Base-by-base conservation (phyloP, 1,139 yeast genomes). In the Protomyces pachydermus region DNA sequence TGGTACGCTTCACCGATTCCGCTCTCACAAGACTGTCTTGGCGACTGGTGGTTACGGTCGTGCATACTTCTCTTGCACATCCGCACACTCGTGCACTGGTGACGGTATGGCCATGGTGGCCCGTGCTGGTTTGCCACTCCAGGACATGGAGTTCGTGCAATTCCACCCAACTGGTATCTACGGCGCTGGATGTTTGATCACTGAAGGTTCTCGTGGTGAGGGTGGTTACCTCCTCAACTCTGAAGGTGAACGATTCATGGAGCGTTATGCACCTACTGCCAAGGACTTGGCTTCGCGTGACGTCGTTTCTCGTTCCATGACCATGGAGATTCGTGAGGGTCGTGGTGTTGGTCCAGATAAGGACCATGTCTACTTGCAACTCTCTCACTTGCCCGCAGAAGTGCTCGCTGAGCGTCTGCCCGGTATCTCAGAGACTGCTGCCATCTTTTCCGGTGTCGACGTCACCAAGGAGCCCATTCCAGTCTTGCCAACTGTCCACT, bases 181-280 rank as follows among this genome's bases (percentile, higher is more conserved):
- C 78, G 98, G 98, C 67, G 91, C 98, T 58, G 98, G 98, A 69
- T 93, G 98, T 82, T 81, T 93, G 80, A 93, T 93, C 76, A 93
- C 98, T 68, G 98, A 93, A 80, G 98, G 98, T 80, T 96, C 97
- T 70, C 88, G 98, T 82, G 98, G 98, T 83, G 98, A 93, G 82
- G 98, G 98, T 84, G 98, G 98, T 70, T 91, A 84, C 84, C 81
- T 93, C 75, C 83, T 93, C 70, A 93, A 93, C 83, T 85, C 91
- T 72, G 96, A 93, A 79, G 98, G 98, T 82, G 98, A 93, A 82
- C 87, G 98, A 79, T 93, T 93, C 78, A 93, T 93, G 98, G 98
- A 93, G 82, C 87, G 98, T 79, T 93, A 93, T 75, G 98, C 98
- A 66, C 98, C 98, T 71, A 88, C 93, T 66, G 98, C 98, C 71